These are phyloP conservation scores for Acacia pycnantha DNA, from an alignment of 331 rosid genomes.

Conservation along the genomic window DNA sequence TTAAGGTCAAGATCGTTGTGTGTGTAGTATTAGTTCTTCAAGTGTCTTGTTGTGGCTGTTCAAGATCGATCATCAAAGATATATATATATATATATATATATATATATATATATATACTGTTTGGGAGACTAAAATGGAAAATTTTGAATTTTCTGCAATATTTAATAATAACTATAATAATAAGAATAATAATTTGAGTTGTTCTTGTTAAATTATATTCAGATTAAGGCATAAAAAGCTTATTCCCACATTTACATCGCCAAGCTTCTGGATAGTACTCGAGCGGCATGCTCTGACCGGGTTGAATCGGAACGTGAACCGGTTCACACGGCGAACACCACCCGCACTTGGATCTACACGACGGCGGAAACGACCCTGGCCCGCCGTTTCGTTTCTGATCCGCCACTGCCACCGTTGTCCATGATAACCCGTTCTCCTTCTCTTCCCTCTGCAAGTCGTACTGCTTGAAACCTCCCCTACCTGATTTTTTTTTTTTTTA, in stretches of 20 bases:
- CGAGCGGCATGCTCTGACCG: slow-evolving; percentile 66
- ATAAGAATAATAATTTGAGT: background rate
- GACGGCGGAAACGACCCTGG: slow-evolving; percentile 88
- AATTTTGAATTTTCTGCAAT: slow-evolving; percentile 27
- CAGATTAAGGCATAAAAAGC: slow-evolving; percentile 67
- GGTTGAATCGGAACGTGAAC: slow-evolving; percentile 86
- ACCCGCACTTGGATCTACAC: slow-evolving; percentile 85
- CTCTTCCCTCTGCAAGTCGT: background rate
- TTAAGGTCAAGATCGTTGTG: background rate
- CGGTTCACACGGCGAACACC: slow-evolving; percentile 75
- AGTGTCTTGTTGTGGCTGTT: background rate
- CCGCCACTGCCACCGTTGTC: background rate
- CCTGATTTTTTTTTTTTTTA: slow-evolving; percentile 17
- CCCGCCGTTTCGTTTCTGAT: slow-evolving; percentile 36
- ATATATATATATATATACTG: background rate
- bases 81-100: background rate
- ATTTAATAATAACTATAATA: background rate
- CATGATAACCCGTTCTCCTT: slow-evolving; percentile 4
- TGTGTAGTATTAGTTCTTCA: background rate
- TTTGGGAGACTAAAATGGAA: background rate
- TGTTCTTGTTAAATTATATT: background rate
- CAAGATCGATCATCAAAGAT: background rate
- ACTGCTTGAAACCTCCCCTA: background rate
- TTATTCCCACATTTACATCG: slow-evolving; percentile 91
- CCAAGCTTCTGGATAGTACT: slow-evolving; percentile 98